phyloP scores from a whole-genome alignment of 2,329 filamentous ascomycete species.

The Lasiodiplodia gonubiensis region DNA sequence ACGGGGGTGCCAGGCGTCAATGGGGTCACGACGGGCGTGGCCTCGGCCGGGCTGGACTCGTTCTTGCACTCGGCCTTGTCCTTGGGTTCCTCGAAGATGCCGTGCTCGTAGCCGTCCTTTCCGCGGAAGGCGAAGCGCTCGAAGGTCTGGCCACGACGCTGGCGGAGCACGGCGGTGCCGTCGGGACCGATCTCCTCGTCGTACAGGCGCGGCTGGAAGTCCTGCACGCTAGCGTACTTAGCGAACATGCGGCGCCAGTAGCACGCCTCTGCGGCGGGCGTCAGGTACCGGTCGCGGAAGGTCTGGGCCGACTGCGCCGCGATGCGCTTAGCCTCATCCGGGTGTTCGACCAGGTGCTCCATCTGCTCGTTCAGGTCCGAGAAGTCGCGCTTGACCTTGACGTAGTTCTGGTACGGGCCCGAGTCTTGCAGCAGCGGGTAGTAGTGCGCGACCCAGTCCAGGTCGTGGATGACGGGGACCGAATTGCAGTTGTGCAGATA shows the following conservation, averaged over 20 bases:
- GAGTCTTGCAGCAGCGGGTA: slow-evolving; percentile 50
- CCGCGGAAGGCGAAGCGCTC: slow-evolving; percentile 23
- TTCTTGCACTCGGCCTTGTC: slow-evolving; percentile 22
- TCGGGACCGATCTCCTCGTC: slow-evolving; percentile 18
- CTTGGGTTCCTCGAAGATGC: slow-evolving; percentile 9
- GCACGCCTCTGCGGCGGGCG: slow-evolving; percentile 60
- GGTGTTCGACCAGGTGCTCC: slow-evolving; percentile 51
- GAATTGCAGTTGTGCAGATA: slow-evolving; percentile 46
- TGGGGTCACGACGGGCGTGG: slow-evolving; percentile 6
- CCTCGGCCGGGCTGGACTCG: not conserved
- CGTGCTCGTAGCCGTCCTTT: slow-evolving; percentile 19
- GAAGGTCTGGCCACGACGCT: slow-evolving; percentile 22
- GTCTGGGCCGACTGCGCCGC: slow-evolving; percentile 55
- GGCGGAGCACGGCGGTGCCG: slow-evolving; percentile 13
- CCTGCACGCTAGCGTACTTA: slow-evolving; percentile 17
- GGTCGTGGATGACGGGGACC: slow-evolving; percentile 56
- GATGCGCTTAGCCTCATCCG: slow-evolving; percentile 53
- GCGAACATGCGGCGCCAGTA: slow-evolving; percentile 59
- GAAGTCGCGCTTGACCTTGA: slow-evolving; percentile 55
- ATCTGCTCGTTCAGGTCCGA: slow-evolving; percentile 47
- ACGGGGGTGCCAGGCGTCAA: not conserved
- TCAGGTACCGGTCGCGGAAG: slow-evolving; percentile 61
- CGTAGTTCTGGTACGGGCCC: slow-evolving; percentile 49
- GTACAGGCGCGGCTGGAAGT: slow-evolving; percentile 14
- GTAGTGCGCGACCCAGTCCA: slow-evolving; percentile 57